phyloP scores from a whole-genome alignment of 2,329 filamentous ascomycete genomes.

The Aspergillus cejpii region DNA sequence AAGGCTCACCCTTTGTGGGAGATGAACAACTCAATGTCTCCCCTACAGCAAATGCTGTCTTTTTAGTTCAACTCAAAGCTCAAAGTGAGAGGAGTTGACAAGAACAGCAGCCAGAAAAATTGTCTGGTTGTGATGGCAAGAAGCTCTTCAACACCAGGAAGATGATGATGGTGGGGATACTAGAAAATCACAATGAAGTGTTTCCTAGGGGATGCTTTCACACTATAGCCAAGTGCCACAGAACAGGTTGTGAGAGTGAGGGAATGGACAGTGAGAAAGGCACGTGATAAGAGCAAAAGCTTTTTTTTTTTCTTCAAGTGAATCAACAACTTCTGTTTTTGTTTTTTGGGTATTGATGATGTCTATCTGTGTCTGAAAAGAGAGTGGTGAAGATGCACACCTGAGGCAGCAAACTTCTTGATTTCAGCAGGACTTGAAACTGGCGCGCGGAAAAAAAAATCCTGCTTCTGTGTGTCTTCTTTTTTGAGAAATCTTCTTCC shows the following conservation, averaged over 20 bases:
- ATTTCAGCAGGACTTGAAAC: conserved; percentile 21
- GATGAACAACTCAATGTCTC: conserved; percentile 99
- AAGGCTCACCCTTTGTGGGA: conserved; percentile 60
- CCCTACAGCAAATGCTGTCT: conserved; percentile 46
- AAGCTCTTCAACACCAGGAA: conserved; percentile 3
- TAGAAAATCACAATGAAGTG: conserved; percentile 37
- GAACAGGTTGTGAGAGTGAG: conserved; percentile 7
- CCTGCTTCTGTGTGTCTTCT: conserved; percentile 10
- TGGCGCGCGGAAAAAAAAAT: conserved; percentile 6
- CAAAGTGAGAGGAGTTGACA: background rate
- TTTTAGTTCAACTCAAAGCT: conserved; percentile 4
- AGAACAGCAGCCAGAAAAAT: background rate
- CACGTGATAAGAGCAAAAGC: background rate
- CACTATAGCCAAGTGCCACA: conserved; percentile 14
- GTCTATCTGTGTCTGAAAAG: conserved; percentile 23
- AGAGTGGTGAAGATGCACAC: conserved; percentile 22
- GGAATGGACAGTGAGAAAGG: conserved; percentile 15
- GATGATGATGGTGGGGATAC: conserved; percentile 10
- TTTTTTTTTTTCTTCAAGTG: background rate
- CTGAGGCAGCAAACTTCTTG: conserved; percentile 22
- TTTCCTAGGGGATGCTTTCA: conserved; percentile 24
- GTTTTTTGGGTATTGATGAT: conserved; percentile 13
- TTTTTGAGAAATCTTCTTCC: conserved; percentile 21
- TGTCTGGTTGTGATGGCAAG: conserved; percentile 5
- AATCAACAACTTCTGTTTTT: conserved; percentile 14